These are phyloP conservation scores for Hyphopichia khmerensis DNA, from an alignment of 1,139 yeast species.

Conservation along the genomic window DNA sequence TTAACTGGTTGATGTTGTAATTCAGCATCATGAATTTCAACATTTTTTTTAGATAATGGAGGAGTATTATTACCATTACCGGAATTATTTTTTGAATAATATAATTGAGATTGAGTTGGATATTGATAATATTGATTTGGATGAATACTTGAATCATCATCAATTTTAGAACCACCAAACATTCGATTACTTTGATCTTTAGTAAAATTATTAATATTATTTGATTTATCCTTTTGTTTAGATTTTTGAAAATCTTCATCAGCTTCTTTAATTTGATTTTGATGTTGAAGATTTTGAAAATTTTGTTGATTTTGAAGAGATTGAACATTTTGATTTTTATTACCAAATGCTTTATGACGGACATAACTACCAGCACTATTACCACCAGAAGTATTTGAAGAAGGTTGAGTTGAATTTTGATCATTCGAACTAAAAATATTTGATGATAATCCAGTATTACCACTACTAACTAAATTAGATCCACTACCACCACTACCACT, in stretches of 20 bases:
- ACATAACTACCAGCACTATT: slow-evolving; percentile 10
- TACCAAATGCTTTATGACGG: background rate
- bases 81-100: slow-evolving; percentile 9
- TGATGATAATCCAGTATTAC: background rate
- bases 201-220: slow-evolving; percentile 12
- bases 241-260: background rate
- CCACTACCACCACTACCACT: background rate
- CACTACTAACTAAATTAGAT: background rate
- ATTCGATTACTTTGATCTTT: slow-evolving; percentile 18
- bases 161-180: slow-evolving; percentile 10
- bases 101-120: slow-evolving; percentile 23
- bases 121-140: slow-evolving; percentile 21
- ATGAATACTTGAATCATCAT: slow-evolving; percentile 2
- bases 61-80: background rate
- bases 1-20: background rate
- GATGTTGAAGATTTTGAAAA: background rate
- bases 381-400: slow-evolving; percentile 9
- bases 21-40: slow-evolving; percentile 9
- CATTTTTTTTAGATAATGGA: slow-evolving; percentile 12
- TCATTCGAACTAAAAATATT: slow-evolving; percentile 8
- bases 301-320: background rate
- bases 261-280: background rate
- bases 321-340: background rate
- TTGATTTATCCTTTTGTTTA: background rate
- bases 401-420: slow-evolving; percentile 8